Evolutionary conservation across 2,329 filamentous ascomycete species (phyloP), one percentile per base, ranked within the genome.

Genomic region (Colletotrichum lupini): DNA sequence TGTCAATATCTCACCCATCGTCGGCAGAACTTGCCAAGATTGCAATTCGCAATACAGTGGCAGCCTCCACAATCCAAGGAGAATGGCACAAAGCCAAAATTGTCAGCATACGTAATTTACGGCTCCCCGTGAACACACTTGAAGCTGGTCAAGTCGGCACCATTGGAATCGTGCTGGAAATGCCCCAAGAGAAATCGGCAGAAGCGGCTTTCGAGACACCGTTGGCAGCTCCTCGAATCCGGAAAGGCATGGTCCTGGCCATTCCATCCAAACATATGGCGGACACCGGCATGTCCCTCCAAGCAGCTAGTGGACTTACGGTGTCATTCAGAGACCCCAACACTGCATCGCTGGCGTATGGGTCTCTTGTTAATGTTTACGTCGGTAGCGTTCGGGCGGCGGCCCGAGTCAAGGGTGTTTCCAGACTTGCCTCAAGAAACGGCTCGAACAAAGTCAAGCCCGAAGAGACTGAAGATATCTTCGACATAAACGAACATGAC

Each of bases 111-210:
- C 92, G 96, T 26, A 97, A 98, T 77, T 86, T 99, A 9, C 91
- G 96, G 5, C 86, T 98, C 3, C 94, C 96, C 0, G 95, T 98
- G 0, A 90, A 91, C 59, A 90, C 88, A 0, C 87, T 98, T 8
- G 88, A 92, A 63, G 88, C 92, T 19, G 95, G 94, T 11, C 96
- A 99, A 82, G 95, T 96, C 6, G 97, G 96, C 1, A 98, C 95
- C 0, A 89, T 99, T 67, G 96, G 95, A 0, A 86, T 98, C 63
- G 88, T 93, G 3, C 87, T 93, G n/a, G 85, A 88, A 37, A 79
- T 83, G 5, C 77, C 82, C 1, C 74, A 80, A 19, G 80, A 83
- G 28, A 80, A 81, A n/a, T 59, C 76, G 5, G 77, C 79, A 5
- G 79, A 82, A 69, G 77, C 76, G 53, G 56, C 76, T 9, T 76